A percentile compares a stretch with the other conserved stretches of the same genome.
Conservation (phyloP, 164 flowering plant genomes). For the Chimonanthus salicifolius region DNA sequence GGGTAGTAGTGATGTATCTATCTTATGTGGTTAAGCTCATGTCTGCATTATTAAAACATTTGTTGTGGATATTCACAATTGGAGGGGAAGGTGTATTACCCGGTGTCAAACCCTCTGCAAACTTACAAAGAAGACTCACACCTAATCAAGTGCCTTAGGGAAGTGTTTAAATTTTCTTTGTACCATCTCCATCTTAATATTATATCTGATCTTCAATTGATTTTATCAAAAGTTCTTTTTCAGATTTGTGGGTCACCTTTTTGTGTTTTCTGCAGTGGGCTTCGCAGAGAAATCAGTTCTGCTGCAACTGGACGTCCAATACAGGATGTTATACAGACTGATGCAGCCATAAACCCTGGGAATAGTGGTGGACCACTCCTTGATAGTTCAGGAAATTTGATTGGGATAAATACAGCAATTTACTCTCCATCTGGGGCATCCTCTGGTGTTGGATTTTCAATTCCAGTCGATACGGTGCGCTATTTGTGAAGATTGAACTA, state of each 20-base stretch:
- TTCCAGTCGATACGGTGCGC: conserved; percentile 87
- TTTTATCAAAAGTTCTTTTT: background rate
- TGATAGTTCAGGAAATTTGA: conserved; percentile 88
- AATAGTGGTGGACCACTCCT: conserved; percentile 99
- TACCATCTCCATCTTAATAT: background rate
- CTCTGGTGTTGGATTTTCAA: conserved; percentile 96
- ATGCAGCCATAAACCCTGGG: conserved; percentile 98
- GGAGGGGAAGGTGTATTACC: no score
- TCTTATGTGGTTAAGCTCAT: no score
- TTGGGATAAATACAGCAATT: conserved; percentile 94
- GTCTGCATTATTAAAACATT: no score
- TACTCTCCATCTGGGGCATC: conserved; percentile 98
- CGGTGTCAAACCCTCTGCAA: no score
- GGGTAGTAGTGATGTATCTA: no score
- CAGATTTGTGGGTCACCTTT: background rate
- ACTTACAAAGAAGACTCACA: no score
- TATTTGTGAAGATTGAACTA: background rate
- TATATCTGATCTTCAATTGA: background rate
- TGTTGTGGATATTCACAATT: no score
- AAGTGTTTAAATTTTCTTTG: no score
- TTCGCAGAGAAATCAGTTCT: conserved; percentile 89
- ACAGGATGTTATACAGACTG: conserved; percentile 96
- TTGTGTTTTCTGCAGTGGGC: conserved; percentile 56
- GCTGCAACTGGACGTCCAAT: conserved; percentile 98
- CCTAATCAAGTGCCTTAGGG: no score